Evolutionary conservation across 352 stramenopile species (phyloP).

Genomic region (Ophiocytium majus): DNA sequence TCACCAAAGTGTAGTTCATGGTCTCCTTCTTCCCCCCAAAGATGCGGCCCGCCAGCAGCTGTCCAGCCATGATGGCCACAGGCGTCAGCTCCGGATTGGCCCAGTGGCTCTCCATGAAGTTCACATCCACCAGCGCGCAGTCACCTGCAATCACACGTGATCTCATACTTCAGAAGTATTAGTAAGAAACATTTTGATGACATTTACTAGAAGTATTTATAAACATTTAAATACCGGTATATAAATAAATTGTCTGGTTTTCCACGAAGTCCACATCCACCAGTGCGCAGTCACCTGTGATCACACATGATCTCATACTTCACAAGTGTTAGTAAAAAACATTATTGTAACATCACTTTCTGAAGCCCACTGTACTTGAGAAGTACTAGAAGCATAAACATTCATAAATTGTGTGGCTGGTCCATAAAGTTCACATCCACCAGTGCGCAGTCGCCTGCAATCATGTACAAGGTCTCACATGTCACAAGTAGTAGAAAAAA

Average conservation of each 20-base stretch:
- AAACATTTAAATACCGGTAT: conserved; percentile 68
- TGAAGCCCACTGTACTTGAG: no score
- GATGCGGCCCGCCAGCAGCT: conserved; percentile 75
- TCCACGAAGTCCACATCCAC: conserved; percentile 80
- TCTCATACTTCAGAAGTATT: background rate
- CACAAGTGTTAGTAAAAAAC: no score
- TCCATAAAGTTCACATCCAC: conserved; percentile 80
- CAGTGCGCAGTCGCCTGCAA: conserved; percentile 30
- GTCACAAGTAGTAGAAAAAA: background rate
- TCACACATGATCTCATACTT: no score
- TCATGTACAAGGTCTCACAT: background rate
- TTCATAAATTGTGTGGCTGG: conserved; percentile 64
- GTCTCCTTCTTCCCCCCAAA: conserved; percentile 69
- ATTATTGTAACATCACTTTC: no score
- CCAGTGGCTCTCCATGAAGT: conserved; percentile 79
- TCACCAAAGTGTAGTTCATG: conserved; percentile 60
- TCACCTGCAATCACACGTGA: conserved; percentile 11
- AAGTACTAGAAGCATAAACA: conserved; percentile 88
- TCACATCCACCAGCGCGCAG: conserved; percentile 68
- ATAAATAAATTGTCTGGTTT: conserved; percentile 76
- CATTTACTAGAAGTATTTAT: conserved; percentile 70
- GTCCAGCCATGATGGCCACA: conserved; percentile 85
- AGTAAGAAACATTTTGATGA: background rate
- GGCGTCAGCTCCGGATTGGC: conserved; percentile 85
- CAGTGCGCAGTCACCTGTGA: conserved; percentile 35